Evolutionary conservation across 1,284 basidiomycete species (phyloP), one percentile per base, ranked within the genome.

Genomic region (Apiotrichum mycotoxinovorans): DNA sequence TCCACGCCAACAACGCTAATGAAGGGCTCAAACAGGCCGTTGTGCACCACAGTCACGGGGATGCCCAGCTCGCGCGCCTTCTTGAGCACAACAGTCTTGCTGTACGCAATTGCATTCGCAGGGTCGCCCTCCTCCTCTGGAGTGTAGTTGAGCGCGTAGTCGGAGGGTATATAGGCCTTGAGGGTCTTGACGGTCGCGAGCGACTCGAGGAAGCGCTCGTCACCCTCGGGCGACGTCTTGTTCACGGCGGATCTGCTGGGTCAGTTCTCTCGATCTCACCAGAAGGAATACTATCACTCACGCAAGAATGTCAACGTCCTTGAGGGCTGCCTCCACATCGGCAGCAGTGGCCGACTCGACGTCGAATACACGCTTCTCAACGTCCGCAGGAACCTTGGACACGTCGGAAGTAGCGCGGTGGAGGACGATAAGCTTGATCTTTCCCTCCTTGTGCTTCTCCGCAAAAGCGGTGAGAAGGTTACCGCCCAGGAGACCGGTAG

Each of bases 11-110:
- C 34, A 11, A 43, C 40, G 22, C 30, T 8, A 22, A 55, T 37
- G 25, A 43, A 27, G 22, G 54, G 44, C 46, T 57, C 61, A 37
- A 60, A 56, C 20, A 60, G 38, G 15, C 61, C 61, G 51, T 55
- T 56, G 42, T 34, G 47, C 22, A 60, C 41, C 35, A 17, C 30
- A 4, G 51, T 42, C 5, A 45, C n/a, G 8, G 58, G 61, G 12
- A 63, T n/a, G 37, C 61, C 54, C 4, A 46, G 34, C 18, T 35
- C 9, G 30, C 27, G 33, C 12, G 52, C 41, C 27, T 41, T 23
- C 5, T 25, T 17, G 30, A 10, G 18, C 9, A 38, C 10, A 1
- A 10, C 41, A 10, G 33, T 12, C 60, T 61, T 61, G 30, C 9
- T 17, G 25, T 23, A 15, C 18, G 55, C 30, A 20, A 55, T 7